Base-by-base conservation (phyloP, 1,284 basidiomycete genomes). In the Malassezia vespertilionis region DNA sequence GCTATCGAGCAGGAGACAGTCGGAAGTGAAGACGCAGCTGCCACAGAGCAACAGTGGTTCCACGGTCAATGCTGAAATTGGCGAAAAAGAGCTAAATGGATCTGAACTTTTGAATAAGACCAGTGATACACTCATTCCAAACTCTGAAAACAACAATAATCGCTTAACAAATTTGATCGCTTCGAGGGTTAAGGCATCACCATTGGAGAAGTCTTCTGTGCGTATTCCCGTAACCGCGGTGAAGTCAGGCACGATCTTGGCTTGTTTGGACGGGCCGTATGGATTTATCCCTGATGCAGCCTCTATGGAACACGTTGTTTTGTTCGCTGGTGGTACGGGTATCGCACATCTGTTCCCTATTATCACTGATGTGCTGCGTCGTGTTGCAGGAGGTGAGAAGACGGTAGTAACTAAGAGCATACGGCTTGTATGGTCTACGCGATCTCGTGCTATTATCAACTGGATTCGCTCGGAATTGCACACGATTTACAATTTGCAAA, bases 331-430 rank as follows among this genome's bases (percentile, higher is more conserved):
- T 8, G 38, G 38, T 2, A 30, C 53, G 10, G 64, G 64, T 10
- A 58, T 63, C 38, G 54, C 63, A 0, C 55, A 61, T 17, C 22
- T 31, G 4, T 17, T 44, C 15, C 42, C 47, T 6, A 22, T 44
- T 11, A 26, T 43, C 2, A 15, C 14, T 5, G 26, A 40, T 14
- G n/a, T 50, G 7, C 7, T 50, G 20, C 47, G 31, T 5, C 33
- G 47, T 4, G 11, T n/a, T 15, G 11, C 20, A 1, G 7, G 15
- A 12, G 23, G 27, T 2, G 15, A 35, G 1, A 22, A 12, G 18
- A 11, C 9, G 2, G 17, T 36, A 5, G 10, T 50, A 5, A 44
- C 42, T 3, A 39, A 40, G 24, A n/a, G 31, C 8, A 11, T 44
- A 2, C 36, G 33, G n/a, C 30, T 50, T 7, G 20, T 50, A 2